phyloP scores from a whole-genome alignment of 106 monocot species.

The Amphibolis antarctica region DNA sequence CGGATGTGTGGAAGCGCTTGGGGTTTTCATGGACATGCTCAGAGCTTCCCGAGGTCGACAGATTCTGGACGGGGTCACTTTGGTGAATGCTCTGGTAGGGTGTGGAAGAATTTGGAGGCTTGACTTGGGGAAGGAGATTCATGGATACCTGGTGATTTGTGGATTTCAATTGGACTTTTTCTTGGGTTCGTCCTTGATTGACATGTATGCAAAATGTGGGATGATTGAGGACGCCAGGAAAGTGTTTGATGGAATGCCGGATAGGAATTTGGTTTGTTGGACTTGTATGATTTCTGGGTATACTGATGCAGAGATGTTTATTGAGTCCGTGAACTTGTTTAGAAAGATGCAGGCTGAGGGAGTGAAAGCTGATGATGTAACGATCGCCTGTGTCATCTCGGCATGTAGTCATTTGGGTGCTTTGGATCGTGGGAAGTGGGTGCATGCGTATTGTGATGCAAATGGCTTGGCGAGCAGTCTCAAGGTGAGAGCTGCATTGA shows the following conservation, averaged over 20 bases:
- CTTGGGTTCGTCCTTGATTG: constrained; percentile 56
- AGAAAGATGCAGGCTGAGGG: constrained; percentile 44
- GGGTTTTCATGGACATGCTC: constrained; percentile 37
- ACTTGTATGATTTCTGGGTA: constrained; percentile 63
- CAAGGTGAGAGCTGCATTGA: constrained; percentile 53
- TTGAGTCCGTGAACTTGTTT: constrained; percentile 43
- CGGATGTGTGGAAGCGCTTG: constrained; percentile 20
- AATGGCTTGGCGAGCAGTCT: constrained; percentile 20
- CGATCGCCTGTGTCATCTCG: constrained; percentile 51
- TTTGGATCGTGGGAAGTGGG: constrained; percentile 51
- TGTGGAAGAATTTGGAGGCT: constrained; percentile 28
- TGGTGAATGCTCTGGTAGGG: constrained; percentile 33
- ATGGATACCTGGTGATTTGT: constrained; percentile 22
- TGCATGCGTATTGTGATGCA: constrained; percentile 50
- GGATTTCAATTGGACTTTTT: constrained; percentile 41
- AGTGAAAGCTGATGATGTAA: constrained; percentile 40
- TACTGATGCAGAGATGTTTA: constrained; percentile 22
- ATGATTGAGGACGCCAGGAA: constrained; percentile 31
- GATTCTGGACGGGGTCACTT: constrained; percentile 30
- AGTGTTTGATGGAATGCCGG: constrained; percentile 46
- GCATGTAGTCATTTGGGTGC: constrained; percentile 67
- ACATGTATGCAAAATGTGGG: constrained; percentile 57
- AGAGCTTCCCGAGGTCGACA: neutral
- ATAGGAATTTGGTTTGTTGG: constrained; percentile 55
- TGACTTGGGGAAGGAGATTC: constrained; percentile 31